Evolutionary conservation across 129 eudicot species (phyloP), one percentile per base, ranked within the genome.

Genomic region (Sambucus nigra): DNA sequence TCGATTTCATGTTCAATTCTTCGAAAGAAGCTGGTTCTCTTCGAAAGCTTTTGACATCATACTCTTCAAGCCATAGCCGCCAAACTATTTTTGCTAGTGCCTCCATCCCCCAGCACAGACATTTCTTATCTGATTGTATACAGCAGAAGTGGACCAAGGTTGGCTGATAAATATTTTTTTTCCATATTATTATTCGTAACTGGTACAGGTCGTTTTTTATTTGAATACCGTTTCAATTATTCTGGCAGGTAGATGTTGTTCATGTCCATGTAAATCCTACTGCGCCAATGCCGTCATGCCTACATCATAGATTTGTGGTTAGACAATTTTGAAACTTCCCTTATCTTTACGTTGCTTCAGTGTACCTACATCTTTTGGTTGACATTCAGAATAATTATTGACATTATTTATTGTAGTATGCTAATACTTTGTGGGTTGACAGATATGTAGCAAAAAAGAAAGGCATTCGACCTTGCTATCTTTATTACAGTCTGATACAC

Each of bases 81-180:
- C 98, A 91, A 67, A 85, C 98, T 23, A 51, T 91, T 38, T 82
- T 91, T 67, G 98, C 98, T 23, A 91, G 95, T 70, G 98, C 98
- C 51, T 85, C 98, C 35, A 81, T 91, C 51, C 98, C 98, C 16
- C 95, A 85, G 71, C 98, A 85, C 70, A 85, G 68, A 15, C 86
- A 87, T 28, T 91, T 91, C 75, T 18, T 82, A 23, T 66, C 79
- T 28, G 95, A 91, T 66, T 91, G 98, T 60, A 80, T 81, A 53
- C 95, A 85, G 69, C 94, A 85, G 53, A 91, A 91, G 68, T 91
- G 98, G 98, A 91, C 98, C 64, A 91, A 85, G 98, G 98, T 91
- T 39, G 17, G 25, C 57, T 56, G 58, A 47, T 60, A 7, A 23
- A 13, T 4, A 18, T 7, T 21, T 13, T 76, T 48, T 13, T 18